phyloP scores from a whole-genome alignment of 2,329 filamentous ascomycete genomes.

The Diaporthe batatas region DNA sequence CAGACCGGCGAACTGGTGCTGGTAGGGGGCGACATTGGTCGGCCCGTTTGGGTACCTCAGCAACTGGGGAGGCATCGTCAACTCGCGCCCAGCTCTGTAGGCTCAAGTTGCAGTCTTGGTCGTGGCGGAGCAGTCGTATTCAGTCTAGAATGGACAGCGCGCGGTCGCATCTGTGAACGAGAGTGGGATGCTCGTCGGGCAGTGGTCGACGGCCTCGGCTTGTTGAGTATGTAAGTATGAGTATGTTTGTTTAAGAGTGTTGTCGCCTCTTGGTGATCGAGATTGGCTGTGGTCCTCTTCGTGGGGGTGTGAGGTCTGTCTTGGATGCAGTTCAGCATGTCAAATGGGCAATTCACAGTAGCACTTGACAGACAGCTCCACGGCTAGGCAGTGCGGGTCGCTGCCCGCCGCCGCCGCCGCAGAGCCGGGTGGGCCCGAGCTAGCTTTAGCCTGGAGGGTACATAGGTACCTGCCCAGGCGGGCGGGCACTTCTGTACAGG shows the following conservation, averaged over 20 bases:
- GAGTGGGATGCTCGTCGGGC: slow-evolving; percentile 31
- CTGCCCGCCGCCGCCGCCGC: slow-evolving; percentile 26
- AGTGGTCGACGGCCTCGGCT: slow-evolving; percentile 17
- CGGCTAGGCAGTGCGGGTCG: slow-evolving; percentile 28
- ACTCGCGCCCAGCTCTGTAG: slow-evolving; percentile 42
- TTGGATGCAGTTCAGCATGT: slow-evolving; percentile 27
- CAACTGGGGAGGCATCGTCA: slow-evolving; percentile 59
- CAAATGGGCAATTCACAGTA: slow-evolving; percentile 21
- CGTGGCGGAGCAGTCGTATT: slow-evolving; percentile 39
- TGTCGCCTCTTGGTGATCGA: neutral
- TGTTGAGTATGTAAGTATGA: slow-evolving; percentile 2
- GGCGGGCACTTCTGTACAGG: slow-evolving; percentile 12
- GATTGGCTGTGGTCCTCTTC: slow-evolving; percentile 10
- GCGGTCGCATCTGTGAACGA: slow-evolving; percentile 40
- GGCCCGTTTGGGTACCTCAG: slow-evolving; percentile 62
- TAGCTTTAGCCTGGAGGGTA: slow-evolving; percentile 25
- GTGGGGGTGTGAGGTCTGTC: slow-evolving; percentile 21
- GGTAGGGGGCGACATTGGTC: slow-evolving; percentile 60
- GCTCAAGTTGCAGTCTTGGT: slow-evolving; percentile 34
- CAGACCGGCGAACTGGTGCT: slow-evolving; percentile 68
- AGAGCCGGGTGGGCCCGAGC: slow-evolving; percentile 22
- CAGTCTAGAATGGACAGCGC: slow-evolving; percentile 40
- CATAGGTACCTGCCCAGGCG: neutral
- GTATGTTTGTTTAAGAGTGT: slow-evolving; percentile 17
- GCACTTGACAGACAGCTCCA: slow-evolving; percentile 30